Percentiles rank a stretch among this genome's conserved stretches.
phyloP scores from a whole-genome alignment of 148 eudicot genomes.

The Chenopodium suecicum region DNA sequence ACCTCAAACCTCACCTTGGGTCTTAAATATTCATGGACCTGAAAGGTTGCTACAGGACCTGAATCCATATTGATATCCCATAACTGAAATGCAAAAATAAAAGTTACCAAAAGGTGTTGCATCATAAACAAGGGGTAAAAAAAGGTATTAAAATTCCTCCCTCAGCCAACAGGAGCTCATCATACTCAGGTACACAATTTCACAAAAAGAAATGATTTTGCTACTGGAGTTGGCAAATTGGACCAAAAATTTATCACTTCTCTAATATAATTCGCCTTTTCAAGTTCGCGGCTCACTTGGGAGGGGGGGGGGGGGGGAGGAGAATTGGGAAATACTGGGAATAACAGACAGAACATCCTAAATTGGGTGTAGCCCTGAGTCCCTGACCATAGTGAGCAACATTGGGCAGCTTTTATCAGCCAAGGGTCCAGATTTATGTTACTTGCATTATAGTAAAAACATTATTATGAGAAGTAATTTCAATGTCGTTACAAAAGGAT shows the following conservation, averaged over 20 bases:
- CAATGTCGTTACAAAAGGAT: neutral
- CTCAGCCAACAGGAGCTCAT: neutral
- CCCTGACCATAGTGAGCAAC: neutral
- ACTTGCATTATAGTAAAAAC: neutral
- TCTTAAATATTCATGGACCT: constrained; percentile 92
- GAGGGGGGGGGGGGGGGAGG: too few species aligned
- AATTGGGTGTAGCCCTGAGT: too few species aligned
- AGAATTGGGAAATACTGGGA: too few species aligned
- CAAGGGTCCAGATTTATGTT: neutral
- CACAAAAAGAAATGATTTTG: too few species aligned
- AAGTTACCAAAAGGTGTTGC: neutral
- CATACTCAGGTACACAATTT: neutral
- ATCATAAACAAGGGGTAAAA: neutral
- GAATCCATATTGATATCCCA: constrained; percentile 99
- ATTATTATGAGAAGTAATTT: neutral
- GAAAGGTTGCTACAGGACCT: constrained; percentile 92
- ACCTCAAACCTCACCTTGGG: constrained; percentile 66
- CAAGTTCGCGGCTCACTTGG: too few species aligned
- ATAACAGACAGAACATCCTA: too few species aligned
- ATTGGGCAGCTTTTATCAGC: neutral
- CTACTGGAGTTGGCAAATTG: too few species aligned
- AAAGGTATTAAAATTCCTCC: neutral
- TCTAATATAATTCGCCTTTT: too few species aligned
- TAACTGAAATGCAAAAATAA: constrained; percentile 53
- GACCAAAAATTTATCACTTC: too few species aligned